These are phyloP conservation scores for Metschnikowia arizonensis DNA, from an alignment of 805 yeast species.

Conservation along the genomic window DNA sequence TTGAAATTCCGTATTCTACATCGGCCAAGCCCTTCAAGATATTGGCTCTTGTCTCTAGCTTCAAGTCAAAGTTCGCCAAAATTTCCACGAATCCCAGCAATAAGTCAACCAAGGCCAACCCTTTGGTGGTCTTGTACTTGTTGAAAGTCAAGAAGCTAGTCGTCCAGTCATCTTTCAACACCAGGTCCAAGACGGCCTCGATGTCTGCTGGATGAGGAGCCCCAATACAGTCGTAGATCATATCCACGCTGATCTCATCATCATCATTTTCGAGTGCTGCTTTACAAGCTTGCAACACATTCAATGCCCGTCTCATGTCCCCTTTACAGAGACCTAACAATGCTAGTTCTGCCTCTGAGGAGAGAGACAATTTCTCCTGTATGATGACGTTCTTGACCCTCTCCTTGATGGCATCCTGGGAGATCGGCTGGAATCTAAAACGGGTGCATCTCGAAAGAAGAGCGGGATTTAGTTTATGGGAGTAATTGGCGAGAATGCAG, in stretches of 20 bases:
- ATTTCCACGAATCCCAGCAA: constrained; percentile 72
- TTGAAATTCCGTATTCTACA: constrained; percentile 84
- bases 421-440: constrained; percentile 85
- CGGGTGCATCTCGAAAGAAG: constrained; percentile 91
- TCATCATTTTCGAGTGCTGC: constrained; percentile 53
- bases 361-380: constrained; percentile 58
- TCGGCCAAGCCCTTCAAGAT: constrained; percentile 74
- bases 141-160: constrained; percentile 65
- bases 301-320: constrained; percentile 93
- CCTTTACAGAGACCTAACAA: constrained; percentile 77
- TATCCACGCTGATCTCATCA: constrained; percentile 56
- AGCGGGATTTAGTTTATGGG: constrained; percentile 95
- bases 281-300: constrained; percentile 90
- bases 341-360: constrained; percentile 58
- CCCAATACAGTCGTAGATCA: constrained; percentile 92
- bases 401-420: constrained; percentile 59
- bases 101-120: constrained; percentile 85
- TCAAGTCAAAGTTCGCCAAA: constrained; percentile 63
- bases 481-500: constrained; percentile 91
- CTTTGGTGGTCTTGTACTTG: constrained; percentile 65
- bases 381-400: constrained; percentile 67
- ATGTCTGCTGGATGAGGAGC: constrained; percentile 90
- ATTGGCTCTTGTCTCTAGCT: constrained; percentile 54
- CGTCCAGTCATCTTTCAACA: constrained; percentile 85
- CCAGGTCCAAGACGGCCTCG: constrained; percentile 67